Evolutionary conservation across 2,329 filamentous ascomycete genomes (phyloP), one percentile per base, ranked within the genome.

Genomic region (Plectosphaerella sp.): DNA sequence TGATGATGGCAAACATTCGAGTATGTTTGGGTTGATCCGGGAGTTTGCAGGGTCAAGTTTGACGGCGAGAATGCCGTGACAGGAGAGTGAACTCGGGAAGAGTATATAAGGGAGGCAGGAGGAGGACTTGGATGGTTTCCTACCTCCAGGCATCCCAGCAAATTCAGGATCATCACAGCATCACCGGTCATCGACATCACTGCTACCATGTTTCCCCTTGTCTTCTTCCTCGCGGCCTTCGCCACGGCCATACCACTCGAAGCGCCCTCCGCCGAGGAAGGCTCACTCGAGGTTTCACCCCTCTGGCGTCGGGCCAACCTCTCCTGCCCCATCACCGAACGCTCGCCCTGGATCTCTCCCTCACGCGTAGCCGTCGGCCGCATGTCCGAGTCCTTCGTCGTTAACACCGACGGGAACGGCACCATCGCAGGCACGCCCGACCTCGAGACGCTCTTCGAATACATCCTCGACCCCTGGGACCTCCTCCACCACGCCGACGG

Each of bases 371-470:
- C 24, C 6, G 16, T 16, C 4, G 48, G 48, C 12, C 22, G 33
- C 16, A 10, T 45, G 36, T n/a, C n/a, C n/a, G 39, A 35, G n/a
- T 6, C 14, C 12, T 24, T 50, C 14, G 11, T 16, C 3, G 22
- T 43, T 20, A 50, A 22, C 20, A 14, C 42, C 4, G 24, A 45
- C 33, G 48, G 48, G 24, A 20, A 42, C 25, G 48, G 18, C 39
- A 50, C 37, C 39, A 50, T 50, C 48, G 28, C 28, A 9, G 28
- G 28, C 28, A 50, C 28, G 24, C 28, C 22, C 39, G 39, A 42
- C 5, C 24, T 45, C 20, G 33, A 39, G 24, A 50, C 48, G 9
- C 14, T 50, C n/a, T 50, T 50, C 39, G 48, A 50, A 20, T 50
- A 35, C 39, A 33, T 20, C 18, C 43, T 50, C 33, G n/a, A 37